Evolutionary conservation across 768 basidiomycete genomes (phyloP).

Genomic region (Dendrothele bispora): DNA sequence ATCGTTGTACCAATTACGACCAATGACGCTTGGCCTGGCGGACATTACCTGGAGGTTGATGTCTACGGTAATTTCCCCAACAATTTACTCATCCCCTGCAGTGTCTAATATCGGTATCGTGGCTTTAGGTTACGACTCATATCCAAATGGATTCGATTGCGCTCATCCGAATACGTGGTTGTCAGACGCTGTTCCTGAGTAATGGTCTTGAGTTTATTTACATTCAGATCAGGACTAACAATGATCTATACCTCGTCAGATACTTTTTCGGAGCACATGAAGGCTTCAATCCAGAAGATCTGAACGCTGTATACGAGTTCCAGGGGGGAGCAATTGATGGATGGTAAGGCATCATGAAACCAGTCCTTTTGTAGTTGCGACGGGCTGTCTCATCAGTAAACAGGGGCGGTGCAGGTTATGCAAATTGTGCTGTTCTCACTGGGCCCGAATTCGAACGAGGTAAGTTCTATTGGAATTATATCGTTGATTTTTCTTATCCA

Average conservation of each 20-base stretch:
- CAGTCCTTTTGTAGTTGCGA: too few relatives aligned
- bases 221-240: not conserved
- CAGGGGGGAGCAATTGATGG: conserved; percentile 55
- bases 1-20: conserved; percentile 47
- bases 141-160: conserved; percentile 58
- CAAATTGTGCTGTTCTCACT: conserved; percentile 30
- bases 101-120: conserved; percentile 8
- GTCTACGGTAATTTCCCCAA: conserved; percentile 39
- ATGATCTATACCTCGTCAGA: conserved; percentile 15
- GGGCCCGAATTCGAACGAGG: conserved; percentile 49
- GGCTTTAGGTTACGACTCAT: conserved; percentile 41
- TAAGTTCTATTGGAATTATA: conserved; percentile 7
- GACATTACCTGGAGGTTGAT: conserved; percentile 44
- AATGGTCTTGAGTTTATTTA: conserved; percentile 7
- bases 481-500: not conserved
- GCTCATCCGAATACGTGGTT: conserved; percentile 45
- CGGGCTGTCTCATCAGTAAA: too few relatives aligned
- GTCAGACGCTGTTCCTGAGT: conserved; percentile 42
- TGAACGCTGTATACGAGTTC: conserved; percentile 44
- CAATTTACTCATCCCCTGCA: too few relatives aligned
- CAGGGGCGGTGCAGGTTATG: conserved; percentile 42
- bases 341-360: conserved; percentile 25
- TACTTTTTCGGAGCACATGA: conserved; percentile 41
- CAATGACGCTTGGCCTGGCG: conserved; percentile 47
- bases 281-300: conserved; percentile 33